A percentile compares a stretch with the other conserved stretches of the same genome.
Evolutionary conservation across 2,329 filamentous ascomycete species (phyloP).

Genomic region (Magnaporthiopsis rhizophila): DNA sequence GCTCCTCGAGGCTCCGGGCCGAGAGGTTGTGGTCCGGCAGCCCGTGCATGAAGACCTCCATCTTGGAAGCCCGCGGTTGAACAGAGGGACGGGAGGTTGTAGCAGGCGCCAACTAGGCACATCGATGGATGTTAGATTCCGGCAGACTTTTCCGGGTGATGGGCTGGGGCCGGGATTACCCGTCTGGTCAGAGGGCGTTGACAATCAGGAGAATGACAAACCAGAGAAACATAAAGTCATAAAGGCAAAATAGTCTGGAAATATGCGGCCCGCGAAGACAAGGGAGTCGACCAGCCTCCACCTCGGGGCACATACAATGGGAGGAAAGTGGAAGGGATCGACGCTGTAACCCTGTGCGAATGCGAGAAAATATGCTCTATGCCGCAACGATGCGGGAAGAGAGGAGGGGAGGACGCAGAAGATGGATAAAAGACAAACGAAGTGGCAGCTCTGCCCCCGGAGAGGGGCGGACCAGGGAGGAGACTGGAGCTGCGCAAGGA

Average conservation of each 20-base stretch:
- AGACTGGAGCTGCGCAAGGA: background rate
- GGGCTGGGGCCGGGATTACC: background rate
- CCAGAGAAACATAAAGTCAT: background rate
- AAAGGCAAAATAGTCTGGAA: too few relatives aligned
- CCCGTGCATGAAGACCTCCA: conserved; percentile 38
- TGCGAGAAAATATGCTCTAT: background rate
- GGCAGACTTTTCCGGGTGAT: background rate
- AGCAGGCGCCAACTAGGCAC: background rate
- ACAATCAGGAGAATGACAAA: background rate
- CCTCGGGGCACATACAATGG: background rate
- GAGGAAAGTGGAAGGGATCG: background rate
- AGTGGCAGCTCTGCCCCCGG: too few relatives aligned
- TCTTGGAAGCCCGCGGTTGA: conserved; percentile 14
- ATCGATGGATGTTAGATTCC: background rate
- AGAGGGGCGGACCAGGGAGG: background rate
- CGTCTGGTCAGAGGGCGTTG: background rate
- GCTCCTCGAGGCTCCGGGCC: conserved; percentile 26
- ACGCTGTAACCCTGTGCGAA: background rate
- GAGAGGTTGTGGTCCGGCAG: conserved; percentile 31
- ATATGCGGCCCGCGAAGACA: too few relatives aligned
- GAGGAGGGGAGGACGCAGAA: background rate
- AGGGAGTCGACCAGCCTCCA: background rate
- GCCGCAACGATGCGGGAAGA: background rate
- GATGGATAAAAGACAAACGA: background rate
- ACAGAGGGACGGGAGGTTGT: background rate